Conservation (phyloP, 495 filamentous ascomycete species). For the Bombardia bombarda region DNA sequence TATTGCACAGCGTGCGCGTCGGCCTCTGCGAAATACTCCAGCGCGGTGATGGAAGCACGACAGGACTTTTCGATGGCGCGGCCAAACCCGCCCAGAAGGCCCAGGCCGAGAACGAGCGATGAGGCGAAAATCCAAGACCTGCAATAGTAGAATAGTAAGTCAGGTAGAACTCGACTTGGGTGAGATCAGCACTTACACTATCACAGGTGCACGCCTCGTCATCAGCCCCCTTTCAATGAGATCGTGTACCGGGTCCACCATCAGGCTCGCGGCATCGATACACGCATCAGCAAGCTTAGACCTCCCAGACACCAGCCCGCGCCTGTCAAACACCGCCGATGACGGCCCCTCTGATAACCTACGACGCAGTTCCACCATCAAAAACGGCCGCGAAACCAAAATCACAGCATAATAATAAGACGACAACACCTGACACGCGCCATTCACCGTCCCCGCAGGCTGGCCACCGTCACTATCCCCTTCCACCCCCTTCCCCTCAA, state of each 20-base stretch:
- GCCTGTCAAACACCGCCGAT: not conserved
- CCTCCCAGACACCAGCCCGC: constrained; percentile 17
- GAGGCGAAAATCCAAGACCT: constrained; percentile 42
- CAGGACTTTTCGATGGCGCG: constrained; percentile 38
- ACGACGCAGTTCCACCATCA: constrained; percentile 38
- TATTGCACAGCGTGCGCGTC: constrained; percentile 39
- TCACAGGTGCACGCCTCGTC: constrained; percentile 29
- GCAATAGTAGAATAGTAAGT: not conserved
- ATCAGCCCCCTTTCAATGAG: constrained; percentile 23
- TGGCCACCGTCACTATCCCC: constrained; percentile 9
- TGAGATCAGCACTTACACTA: constrained; percentile 26
- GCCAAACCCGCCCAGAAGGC: constrained; percentile 35
- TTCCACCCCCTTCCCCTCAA: constrained; percentile 8
- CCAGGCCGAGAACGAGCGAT: constrained; percentile 36
- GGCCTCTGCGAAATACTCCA: constrained; percentile 33
- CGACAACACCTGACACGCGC: constrained; percentile 34
- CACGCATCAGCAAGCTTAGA: constrained; percentile 38
- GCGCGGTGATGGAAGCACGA: constrained; percentile 26
- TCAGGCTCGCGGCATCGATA: constrained; percentile 38
- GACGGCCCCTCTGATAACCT: constrained; percentile 23
- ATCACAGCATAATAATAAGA: constrained; percentile 42
- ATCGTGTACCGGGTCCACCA: constrained; percentile 30
- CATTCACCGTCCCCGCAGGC: constrained; percentile 14
- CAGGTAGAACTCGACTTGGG: not conserved
- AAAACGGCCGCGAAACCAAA: constrained; percentile 35